Base-by-base conservation (phyloP, 805 yeast genomes). In the Suhomyces vadensis region DNA sequence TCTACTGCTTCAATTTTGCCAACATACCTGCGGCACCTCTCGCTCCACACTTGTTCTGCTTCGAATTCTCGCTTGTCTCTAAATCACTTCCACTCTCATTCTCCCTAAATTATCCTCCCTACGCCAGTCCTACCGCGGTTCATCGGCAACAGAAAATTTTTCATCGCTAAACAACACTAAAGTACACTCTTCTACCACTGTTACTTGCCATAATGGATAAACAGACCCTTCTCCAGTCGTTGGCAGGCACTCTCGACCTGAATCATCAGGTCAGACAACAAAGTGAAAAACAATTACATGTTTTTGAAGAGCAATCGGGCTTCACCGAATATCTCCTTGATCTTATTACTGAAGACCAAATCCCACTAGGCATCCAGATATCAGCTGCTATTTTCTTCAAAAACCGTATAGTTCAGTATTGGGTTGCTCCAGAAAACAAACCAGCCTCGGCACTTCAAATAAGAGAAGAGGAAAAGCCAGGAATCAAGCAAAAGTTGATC, bases 171-270 rank as follows among this genome's bases (percentile, higher is more conserved):
- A 11, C 11, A 29, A 13, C 9, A 29, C 20, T 29, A 29, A n/a
- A n/a, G n/a, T n/a, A n/a, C n/a, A n/a, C n/a, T n/a, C n/a, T n/a
- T 7, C 23, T 23, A 22, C 16, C 13, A 33, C n/a, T 19, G 25
- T 31, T n/a, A 14, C n/a, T 11, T 27, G 22, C 13, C 47, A 51
- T 20, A 11, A 76, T 73, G 78, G 80, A 81, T 49, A 78, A 72
- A 51, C 73, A 72, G 31, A 70, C 75, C 19, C 71, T 80, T 41
- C 63, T 81, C 47, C 58, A 64, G 38, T 72, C 81, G 26, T 69
- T 81, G 46, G 71, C 77, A 25, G 79, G 79, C 23, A 79, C 85
- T 1, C 63, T 81, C 55, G 81, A 79, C 50, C 73, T 82, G 29
- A 69, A 75, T 50, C 69, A 72, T 21, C 70, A 67, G 44, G 54